Conservation (phyloP, 225 moss, liverwort and hornwort genomes). For the Ulota crispa region DNA sequence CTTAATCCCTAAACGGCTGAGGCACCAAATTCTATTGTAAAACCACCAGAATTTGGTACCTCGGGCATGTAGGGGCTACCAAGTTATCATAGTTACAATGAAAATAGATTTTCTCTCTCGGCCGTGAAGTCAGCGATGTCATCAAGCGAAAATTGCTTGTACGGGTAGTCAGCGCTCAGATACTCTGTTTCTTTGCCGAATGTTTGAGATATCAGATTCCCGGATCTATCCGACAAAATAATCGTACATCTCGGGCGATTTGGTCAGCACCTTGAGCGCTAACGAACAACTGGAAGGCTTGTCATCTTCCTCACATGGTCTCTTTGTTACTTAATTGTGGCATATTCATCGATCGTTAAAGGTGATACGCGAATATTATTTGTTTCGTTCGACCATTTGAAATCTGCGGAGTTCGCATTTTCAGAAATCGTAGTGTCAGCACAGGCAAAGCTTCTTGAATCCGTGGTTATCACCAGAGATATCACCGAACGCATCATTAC, state of each 20-base stretch:
- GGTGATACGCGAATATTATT: not conserved
- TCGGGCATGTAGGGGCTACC: too few relatives aligned
- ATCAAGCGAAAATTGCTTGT: not conserved
- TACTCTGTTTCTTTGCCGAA: not conserved
- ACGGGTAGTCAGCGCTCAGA: not conserved
- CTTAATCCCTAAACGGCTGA: too few relatives aligned
- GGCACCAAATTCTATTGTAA: too few relatives aligned
- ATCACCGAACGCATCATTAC: not conserved
- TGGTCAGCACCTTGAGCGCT: not conserved
- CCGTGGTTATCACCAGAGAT: not conserved
- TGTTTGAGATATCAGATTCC: not conserved
- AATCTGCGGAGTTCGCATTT: not conserved
- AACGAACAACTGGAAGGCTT: not conserved
- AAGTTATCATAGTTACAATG: not conserved
- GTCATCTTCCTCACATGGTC: not conserved
- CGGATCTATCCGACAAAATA: not conserved
- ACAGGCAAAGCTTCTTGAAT: not conserved
- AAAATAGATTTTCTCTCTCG: not conserved
- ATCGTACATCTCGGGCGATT: not conserved
- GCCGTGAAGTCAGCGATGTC: not conserved
- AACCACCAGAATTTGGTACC: too few relatives aligned
- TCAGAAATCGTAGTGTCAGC: not conserved
- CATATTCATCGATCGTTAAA: not conserved
- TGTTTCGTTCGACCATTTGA: not conserved
- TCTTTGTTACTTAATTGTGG: not conserved